These are phyloP conservation scores for Penicillium sp. DNA, from an alignment of 2,329 filamentous ascomycete species.

Conservation along the genomic window DNA sequence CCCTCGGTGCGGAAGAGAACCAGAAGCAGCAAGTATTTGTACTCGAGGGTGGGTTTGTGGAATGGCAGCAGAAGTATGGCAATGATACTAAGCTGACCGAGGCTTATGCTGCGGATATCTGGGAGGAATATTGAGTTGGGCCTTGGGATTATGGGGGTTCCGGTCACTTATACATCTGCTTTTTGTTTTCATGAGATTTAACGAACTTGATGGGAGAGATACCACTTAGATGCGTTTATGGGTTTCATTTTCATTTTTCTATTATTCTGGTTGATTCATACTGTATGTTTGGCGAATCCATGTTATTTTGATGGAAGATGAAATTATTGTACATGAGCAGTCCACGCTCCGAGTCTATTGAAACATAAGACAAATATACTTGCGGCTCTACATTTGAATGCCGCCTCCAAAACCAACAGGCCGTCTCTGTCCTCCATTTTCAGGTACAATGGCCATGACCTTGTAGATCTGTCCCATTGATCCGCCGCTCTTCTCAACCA, in stretches of 20 bases:
- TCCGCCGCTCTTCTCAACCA: constrained; percentile 76
- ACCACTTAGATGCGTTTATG: constrained; percentile 9
- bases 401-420: constrained; percentile 90
- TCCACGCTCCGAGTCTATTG: not conserved
- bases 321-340: constrained; percentile 2
- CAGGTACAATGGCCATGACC: constrained; percentile 83
- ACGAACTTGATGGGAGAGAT: constrained; percentile 12
- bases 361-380: constrained; percentile 10
- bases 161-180: not conserved
- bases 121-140: constrained; percentile 55
- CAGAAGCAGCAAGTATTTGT: constrained; percentile 71
- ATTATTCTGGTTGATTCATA: not conserved
- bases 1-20: constrained; percentile 43
- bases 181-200: constrained; percentile 9
- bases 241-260: not conserved
- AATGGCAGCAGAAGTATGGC: constrained; percentile 83
- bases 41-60: constrained; percentile 77
- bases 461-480: constrained; percentile 98
- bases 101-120: constrained; percentile 79
- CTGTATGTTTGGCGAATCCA: not conserved
- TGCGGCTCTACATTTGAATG: constrained; percentile 28
- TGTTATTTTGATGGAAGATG: not conserved
- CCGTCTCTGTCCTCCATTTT: constrained; percentile 67
- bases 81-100: constrained; percentile 78
- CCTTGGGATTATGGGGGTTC: not conserved